Percentiles rank a stretch among this genome's conserved stretches.
Conservation (phyloP, 2,329 filamentous ascomycete species). For the Diaporthe ampelina region DNA sequence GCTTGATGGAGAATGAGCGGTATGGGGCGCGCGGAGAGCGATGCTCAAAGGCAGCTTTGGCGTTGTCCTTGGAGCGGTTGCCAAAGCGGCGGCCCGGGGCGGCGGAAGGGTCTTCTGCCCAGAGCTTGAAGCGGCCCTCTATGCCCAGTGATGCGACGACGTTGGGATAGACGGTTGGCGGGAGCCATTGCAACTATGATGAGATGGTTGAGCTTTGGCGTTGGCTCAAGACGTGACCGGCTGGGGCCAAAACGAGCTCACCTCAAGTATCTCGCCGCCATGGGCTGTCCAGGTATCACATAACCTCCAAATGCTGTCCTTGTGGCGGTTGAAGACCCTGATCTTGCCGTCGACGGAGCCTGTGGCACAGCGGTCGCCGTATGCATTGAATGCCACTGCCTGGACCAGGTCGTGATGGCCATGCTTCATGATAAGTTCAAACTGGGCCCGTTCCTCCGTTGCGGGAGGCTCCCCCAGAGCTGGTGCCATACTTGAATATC, state of each 20-base stretch:
- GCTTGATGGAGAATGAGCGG: conserved; percentile 87
- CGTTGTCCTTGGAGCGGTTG: conserved; percentile 62
- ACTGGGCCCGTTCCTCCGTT: conserved; percentile 61
- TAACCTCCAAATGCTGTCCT: conserved; percentile 81
- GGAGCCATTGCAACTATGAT: conserved; percentile 88
- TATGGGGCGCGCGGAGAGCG: conserved; percentile 75
- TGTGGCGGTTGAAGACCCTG: conserved; percentile 89
- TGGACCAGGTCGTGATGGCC: conserved; percentile 86
- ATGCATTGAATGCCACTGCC: conserved; percentile 90
- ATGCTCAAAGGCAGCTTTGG: conserved; percentile 68
- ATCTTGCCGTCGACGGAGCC: conserved; percentile 94
- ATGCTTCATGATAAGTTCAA: conserved; percentile 76
- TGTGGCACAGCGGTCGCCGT: conserved; percentile 91
- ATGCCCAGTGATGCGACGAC: conserved; percentile 90
- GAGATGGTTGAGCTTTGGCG: conserved; percentile 29
- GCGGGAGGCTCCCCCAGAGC: conserved; percentile 48
- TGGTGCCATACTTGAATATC: conserved; percentile 44
- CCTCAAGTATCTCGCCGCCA: conserved; percentile 90
- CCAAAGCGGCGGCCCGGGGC: conserved; percentile 87
- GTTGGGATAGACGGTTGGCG: conserved; percentile 87
- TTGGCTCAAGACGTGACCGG: too few relatives aligned
- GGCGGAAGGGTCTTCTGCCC: conserved; percentile 90
- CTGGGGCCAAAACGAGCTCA: conserved; percentile 57
- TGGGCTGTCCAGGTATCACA: conserved; percentile 93
- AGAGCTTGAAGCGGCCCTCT: conserved; percentile 91